Evolutionary conservation across 352 stramenopile genomes (phyloP).

Genomic region (Pythium brachiatum): DNA sequence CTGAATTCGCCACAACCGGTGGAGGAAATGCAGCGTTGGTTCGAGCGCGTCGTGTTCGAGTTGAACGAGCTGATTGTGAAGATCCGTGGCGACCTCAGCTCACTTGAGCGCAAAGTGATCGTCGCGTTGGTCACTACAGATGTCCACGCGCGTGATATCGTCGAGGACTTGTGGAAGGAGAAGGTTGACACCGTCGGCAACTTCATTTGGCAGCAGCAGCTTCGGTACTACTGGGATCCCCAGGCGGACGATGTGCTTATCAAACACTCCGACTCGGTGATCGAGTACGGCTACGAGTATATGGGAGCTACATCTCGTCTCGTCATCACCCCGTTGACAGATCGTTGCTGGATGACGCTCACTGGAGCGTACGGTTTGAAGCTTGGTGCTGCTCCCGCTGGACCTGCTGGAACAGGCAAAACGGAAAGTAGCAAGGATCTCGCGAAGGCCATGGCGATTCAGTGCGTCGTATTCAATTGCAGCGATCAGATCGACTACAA

Average conservation of each 20-base stretch:
- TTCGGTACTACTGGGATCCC: constrained; percentile 93
- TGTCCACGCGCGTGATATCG: constrained; percentile 90
- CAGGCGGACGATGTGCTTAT: constrained; percentile 90
- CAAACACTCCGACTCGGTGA: constrained; percentile 81
- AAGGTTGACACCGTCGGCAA: constrained; percentile 72
- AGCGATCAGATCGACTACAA: constrained; percentile 96
- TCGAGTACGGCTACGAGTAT: constrained; percentile 95
- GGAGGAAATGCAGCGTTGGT: constrained; percentile 68
- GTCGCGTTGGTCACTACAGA: constrained; percentile 93
- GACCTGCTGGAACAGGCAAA: constrained; percentile 94
- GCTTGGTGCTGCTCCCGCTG: constrained; percentile 90
- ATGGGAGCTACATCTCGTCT: constrained; percentile 89
- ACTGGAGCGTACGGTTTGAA: constrained; percentile 93
- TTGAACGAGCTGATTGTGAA: constrained; percentile 92
- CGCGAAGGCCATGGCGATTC: constrained; percentile 92
- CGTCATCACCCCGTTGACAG: constrained; percentile 87
- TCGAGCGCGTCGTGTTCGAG: constrained; percentile 72
- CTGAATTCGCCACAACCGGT: constrained; percentile 39
- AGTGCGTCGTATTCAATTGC: constrained; percentile 96
- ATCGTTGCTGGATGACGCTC: constrained; percentile 96
- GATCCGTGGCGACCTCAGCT: constrained; percentile 87
- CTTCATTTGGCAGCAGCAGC: constrained; percentile 95
- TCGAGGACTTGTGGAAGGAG: constrained; percentile 68
- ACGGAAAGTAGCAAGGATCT: constrained; percentile 96
- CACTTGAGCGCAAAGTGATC: constrained; percentile 90